Base-by-base conservation (phyloP, 2,329 filamentous ascomycete species). In the Alternaria sp. region DNA sequence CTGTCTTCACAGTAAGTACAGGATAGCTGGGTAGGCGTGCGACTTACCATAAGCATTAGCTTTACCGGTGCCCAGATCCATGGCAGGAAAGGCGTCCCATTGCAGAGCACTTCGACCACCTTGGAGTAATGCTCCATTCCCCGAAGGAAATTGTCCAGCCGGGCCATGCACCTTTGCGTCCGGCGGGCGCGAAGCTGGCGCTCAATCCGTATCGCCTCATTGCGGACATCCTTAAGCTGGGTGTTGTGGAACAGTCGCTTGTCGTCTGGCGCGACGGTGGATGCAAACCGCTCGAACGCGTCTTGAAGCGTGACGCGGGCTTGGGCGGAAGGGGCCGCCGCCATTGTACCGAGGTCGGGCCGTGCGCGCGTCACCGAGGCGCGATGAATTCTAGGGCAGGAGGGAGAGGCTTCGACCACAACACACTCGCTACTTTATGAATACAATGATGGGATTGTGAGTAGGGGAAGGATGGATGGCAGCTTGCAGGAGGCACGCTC, bases 61-160 rank as follows among this genome's bases (percentile, higher is more conserved):
- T 70, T 72, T 7, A 71, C 55, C 12, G 69, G 69, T 26, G 63
- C 68, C 84, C 83, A 85, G 1, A 85, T 69, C 78, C 79, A 85
- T 0, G 81, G 73, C 1, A 85, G 47, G 60, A 77, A 85, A 0
- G 79, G 80, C 0, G 82, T 85, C 0, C 82, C 83, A 36, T 84
- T 83, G 62, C 83, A 85, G 0, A 84, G 59, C 1, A 81, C 71
- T 3, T 84, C 83, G 0, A 85, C 71, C 6, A 45, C 56, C 47
- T 45, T 59, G 32, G 56, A 52, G 21, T 0, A 73, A 32, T 81
- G 75, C 43, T 81, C 77, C 0, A 85, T 59, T 0, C 79, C 81
- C 0, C 61, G 60, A 26, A 86, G 79, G 0, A 85, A 72, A 0
- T 82, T 81, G 57, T 78, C 69, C 0, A 85, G 73, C 0, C 83